These are phyloP conservation scores for Parmelia sp. DNA, from an alignment of 495 filamentous ascomycete species.

Conservation along the genomic window DNA sequence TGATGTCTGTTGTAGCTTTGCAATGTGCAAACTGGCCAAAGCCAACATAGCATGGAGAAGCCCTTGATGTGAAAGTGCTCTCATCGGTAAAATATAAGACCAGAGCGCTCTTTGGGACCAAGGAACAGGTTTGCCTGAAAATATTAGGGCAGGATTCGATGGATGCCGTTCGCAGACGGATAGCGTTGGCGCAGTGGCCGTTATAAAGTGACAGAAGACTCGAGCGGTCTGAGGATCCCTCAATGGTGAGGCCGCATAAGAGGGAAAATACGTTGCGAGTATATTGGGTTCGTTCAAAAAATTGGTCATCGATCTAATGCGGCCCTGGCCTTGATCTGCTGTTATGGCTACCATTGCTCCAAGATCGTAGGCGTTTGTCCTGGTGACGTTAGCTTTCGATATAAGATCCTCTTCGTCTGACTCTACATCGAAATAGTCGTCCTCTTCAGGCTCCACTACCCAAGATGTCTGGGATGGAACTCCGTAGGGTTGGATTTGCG, in stretches of 20 bases:
- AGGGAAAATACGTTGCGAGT: slow-evolving; percentile 71
- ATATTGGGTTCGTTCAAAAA: slow-evolving; percentile 63
- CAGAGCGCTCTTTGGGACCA: slow-evolving; percentile 70
- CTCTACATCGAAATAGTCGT: slow-evolving; percentile 57
- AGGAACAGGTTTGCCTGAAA: slow-evolving; percentile 57
- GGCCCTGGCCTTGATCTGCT: slow-evolving; percentile 45
- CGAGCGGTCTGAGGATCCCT: slow-evolving; percentile 76
- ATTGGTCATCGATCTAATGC: slow-evolving; percentile 54
- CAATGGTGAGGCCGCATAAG: slow-evolving; percentile 68
- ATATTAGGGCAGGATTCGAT: slow-evolving; percentile 66
- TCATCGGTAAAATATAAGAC: slow-evolving; percentile 81
- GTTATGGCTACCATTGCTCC: slow-evolving; percentile 41
- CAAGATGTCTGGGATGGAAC: slow-evolving; percentile 12
- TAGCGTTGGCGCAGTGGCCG: slow-evolving; percentile 78
- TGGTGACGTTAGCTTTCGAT: slow-evolving; percentile 14
- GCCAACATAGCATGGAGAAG: slow-evolving; percentile 90
- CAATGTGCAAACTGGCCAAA: slow-evolving; percentile 79
- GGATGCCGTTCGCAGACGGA: slow-evolving; percentile 84
- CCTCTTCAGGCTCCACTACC: slow-evolving; percentile 48
- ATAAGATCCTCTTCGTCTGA: slow-evolving; percentile 55
- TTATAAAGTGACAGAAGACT: slow-evolving; percentile 89
- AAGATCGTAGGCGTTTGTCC: slow-evolving; percentile 32
- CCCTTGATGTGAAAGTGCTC: slow-evolving; percentile 74
- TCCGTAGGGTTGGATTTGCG: slow-evolving; percentile 15
- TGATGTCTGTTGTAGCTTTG: slow-evolving; percentile 66